A percentile compares a stretch with the other conserved stretches of the same genome.
Evolutionary conservation across 2,329 filamentous ascomycete species (phyloP).

Genomic region (Sphaerulina vaccinii): DNA sequence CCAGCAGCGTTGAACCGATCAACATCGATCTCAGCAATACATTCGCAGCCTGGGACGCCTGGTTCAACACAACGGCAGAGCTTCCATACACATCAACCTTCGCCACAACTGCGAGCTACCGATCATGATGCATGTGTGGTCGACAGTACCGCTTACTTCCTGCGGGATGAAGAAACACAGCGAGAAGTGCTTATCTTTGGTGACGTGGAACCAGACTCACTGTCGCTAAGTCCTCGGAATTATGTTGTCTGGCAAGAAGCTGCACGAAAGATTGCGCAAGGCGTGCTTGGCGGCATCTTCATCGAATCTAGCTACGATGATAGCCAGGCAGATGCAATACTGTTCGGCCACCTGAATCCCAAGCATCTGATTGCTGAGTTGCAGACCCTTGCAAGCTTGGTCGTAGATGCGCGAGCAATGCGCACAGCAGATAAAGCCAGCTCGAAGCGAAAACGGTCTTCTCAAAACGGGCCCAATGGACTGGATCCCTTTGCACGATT

Average conservation of each 20-base stretch:
- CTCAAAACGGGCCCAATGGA: constrained; percentile 39
- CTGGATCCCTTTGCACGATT: constrained; percentile 28
- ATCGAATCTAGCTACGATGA: constrained; percentile 96
- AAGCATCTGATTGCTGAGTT: constrained; percentile 80
- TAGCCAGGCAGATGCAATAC: constrained; percentile 68
- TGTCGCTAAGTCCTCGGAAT: constrained; percentile 80
- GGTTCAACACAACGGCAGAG: constrained; percentile 28
- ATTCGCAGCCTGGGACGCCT: constrained; percentile 33
- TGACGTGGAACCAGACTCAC: constrained; percentile 87
- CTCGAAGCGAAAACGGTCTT: constrained; percentile 63
- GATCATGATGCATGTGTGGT: constrained; percentile 60
- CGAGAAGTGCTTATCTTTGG: constrained; percentile 90
- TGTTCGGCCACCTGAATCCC: constrained; percentile 89
- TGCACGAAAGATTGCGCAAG: constrained; percentile 75
- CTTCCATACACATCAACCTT: constrained; percentile 30
- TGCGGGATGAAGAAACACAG: constrained; percentile 60
- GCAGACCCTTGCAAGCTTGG: constrained; percentile 66
- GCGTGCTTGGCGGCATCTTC: constrained; percentile 75
- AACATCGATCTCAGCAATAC: constrained; percentile 31
- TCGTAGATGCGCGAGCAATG: constrained; percentile 51
- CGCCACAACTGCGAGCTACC: constrained; percentile 27
- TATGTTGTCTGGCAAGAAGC: constrained; percentile 82
- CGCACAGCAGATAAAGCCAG: constrained; percentile 45
- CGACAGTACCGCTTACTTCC: constrained; percentile 91
- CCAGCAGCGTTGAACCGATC: constrained; percentile 21